Base-by-base conservation (phyloP, 257 asterid genomes). In the Rubia yunnanensis region DNA sequence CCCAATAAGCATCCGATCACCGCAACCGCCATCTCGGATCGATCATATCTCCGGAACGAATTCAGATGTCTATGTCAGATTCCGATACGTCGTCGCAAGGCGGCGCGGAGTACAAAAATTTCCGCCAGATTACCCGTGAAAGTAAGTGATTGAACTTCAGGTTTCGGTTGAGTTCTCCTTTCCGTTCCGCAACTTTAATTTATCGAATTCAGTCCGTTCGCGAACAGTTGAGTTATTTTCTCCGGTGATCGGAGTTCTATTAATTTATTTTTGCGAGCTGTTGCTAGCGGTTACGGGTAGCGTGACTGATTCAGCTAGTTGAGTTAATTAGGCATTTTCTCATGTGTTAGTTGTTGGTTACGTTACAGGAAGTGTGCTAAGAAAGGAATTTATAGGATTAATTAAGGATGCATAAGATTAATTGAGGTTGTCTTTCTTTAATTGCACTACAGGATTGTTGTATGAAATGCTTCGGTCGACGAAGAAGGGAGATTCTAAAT, bases 401-500 rank as follows among this genome's bases (percentile, higher is more conserved):
- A 70, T 52, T 46, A 18, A 9, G 68, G 30, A 11, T 44, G 41
- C 53, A 15, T 44, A 1, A 44, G 31, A 22, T 41, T 3, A 53
- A 22, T 13, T 53, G 65, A 38, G 31, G 49, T 65, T 49, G 20
- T 60, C 22, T 15, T 66, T 69, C 71, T 63, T 46, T 68, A 41
- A 73, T 66, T 64, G n/a, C 61, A 61, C 66, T 77, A 70, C 92
- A 92, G 99, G 99, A 76, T 79, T 92, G 70, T 76, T 92, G 49
- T 70, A 78, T 71, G 99, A 92, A 84, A 92, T 92, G 99, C 97
- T 92, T 74, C 90, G 97, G 67, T 86, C 96, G 24, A 85, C 96
- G 61, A 89, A 80, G 82, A 80, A 88, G 70, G 94, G 94, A 81
- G 97, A 88, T 77, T 89, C 96, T 56, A 92, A 86, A 80, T 82